phyloP scores from a whole-genome alignment of 371 early-diverging fungal genomes.

The Funneliformis caledonium region DNA sequence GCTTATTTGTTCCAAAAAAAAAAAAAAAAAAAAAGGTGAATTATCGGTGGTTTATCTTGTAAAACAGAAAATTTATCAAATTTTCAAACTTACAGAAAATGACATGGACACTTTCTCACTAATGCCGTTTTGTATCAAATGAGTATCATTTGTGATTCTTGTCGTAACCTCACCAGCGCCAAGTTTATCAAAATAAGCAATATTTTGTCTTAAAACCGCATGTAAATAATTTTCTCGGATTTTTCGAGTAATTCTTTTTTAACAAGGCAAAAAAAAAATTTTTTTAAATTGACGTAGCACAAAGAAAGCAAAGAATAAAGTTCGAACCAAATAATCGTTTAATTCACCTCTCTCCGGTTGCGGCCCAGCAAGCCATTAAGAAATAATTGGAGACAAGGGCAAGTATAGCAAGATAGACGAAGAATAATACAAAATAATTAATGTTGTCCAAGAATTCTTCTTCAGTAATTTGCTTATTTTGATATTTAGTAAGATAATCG shows the following conservation, averaged over 20 bases:
- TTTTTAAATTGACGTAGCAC: constrained; percentile 49
- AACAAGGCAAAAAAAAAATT: constrained; percentile 50
- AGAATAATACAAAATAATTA: constrained; percentile 53
- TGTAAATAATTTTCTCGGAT: constrained; percentile 73
- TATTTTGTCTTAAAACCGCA: constrained; percentile 87
- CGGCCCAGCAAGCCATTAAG: constrained; percentile 49
- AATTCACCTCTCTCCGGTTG: constrained; percentile 47
- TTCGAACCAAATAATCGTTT: constrained; percentile 29
- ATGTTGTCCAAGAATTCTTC: constrained; percentile 3
- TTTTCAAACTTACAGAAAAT: background rate
- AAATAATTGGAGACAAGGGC: constrained; percentile 44
- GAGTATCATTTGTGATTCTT: constrained; percentile 78
- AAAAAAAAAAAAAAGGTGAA: background rate
- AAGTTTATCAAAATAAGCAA: constrained; percentile 88
- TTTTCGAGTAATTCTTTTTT: constrained; percentile 51
- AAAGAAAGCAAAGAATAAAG: background rate
- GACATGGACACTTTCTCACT: constrained; percentile 81
- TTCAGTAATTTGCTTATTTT: background rate
- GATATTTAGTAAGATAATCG: background rate
- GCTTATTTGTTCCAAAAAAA: constrained; percentile 49
- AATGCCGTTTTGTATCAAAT: constrained; percentile 85
- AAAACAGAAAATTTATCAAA: background rate
- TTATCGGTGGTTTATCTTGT: background rate
- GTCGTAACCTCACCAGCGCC: constrained; percentile 72
- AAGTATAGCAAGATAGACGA: constrained; percentile 73